phyloP scores from a whole-genome alignment of 139 green algal species.

The Spirogloea muscicola region DNA sequence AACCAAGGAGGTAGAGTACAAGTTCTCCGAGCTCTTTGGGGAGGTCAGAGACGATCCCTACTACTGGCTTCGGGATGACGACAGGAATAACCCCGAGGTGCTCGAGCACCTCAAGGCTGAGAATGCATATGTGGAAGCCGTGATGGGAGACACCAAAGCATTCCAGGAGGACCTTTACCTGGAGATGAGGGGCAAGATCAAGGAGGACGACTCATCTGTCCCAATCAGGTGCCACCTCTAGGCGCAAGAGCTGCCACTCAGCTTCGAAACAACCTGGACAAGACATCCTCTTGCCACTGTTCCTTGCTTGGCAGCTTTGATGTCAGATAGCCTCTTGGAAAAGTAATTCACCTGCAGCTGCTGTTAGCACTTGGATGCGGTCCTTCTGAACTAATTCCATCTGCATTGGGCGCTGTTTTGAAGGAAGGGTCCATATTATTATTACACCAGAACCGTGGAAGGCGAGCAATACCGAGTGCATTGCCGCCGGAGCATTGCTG shows the following conservation, averaged over 20 bases:
- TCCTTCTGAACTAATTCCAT: too few species aligned
- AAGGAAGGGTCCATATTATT: slow-evolving; percentile 64
- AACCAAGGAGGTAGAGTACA: too few species aligned
- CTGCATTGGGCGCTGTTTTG: too few species aligned
- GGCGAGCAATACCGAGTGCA: slow-evolving; percentile 67
- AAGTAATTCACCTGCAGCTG: too few species aligned
- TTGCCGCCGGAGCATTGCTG: slow-evolving; percentile 68
- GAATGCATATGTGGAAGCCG: slow-evolving; percentile 66
- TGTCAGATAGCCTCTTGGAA: too few species aligned
- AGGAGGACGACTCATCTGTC: slow-evolving; percentile 72
- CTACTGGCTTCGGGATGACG: slow-evolving; percentile 14
- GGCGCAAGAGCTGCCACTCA: too few species aligned
- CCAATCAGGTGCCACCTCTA: too few species aligned
- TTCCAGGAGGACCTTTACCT: slow-evolving; percentile 74
- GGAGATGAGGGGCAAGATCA: slow-evolving; percentile 80
- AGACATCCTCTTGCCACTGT: too few species aligned
- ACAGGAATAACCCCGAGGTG: neutral
- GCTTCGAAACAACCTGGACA: too few species aligned
- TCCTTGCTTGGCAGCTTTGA: too few species aligned
- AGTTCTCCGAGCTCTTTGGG: too few species aligned
- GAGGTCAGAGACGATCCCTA: neutral
- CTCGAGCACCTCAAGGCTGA: slow-evolving; percentile 52
- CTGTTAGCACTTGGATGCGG: too few species aligned
- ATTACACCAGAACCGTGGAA: slow-evolving; percentile 74
- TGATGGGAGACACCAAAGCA: slow-evolving; percentile 72